Evolutionary conservation across 192 early-diverging fungal species (phyloP), one percentile per base, ranked within the genome.

Genomic region (Entophlyctis helioformis): DNA sequence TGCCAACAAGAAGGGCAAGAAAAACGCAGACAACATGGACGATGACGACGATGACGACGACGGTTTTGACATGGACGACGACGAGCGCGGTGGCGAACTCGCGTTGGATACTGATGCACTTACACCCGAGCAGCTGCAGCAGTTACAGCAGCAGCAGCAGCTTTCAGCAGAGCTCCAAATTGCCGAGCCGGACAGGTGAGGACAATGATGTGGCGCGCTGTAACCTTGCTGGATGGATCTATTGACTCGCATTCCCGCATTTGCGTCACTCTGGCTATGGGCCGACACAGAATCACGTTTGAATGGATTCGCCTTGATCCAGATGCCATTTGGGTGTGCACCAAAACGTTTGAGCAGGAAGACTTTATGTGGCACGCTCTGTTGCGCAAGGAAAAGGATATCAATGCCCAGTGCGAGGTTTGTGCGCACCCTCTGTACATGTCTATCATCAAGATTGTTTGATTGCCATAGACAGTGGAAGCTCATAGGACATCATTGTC

Each of bases 251-350:
- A 36, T 38, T 12, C 5, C 16, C 22, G 3, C 31, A 7, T 39
- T 10, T 9, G n/a, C 22, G 7, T 23, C 8, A 26, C 34, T 33
- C 3, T n/a, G n/a, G n/a, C n/a, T n/a, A n/a, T n/a, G n/a, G n/a
- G n/a, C n/a, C n/a, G n/a, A n/a, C n/a, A n/a, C 41, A 50, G 64
- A 56, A 50, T 76, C 0, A 76, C 80, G n/a, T 88, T 97, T 29
- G 96, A 99, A 52, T 96, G 91, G 88, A 91, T 99, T 63, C 76
- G 91, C 26, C 58, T 96, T 41, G 93, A 99, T 54, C 84, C 89
- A 1, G 93, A 95, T 39, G 68, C 84, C 42, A 87, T 94, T 44
- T 99, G 96, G 96, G 60, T 92, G 15, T 89, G 89, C 49, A 52
- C 77, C 8, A 83, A 91, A 42, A 71, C 78, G 18, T 89, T 93